A percentile compares a stretch with the other conserved stretches of the same genome.
Conservation (phyloP, 768 basidiomycete genomes). For the Collybiopsis luxurians region DNA sequence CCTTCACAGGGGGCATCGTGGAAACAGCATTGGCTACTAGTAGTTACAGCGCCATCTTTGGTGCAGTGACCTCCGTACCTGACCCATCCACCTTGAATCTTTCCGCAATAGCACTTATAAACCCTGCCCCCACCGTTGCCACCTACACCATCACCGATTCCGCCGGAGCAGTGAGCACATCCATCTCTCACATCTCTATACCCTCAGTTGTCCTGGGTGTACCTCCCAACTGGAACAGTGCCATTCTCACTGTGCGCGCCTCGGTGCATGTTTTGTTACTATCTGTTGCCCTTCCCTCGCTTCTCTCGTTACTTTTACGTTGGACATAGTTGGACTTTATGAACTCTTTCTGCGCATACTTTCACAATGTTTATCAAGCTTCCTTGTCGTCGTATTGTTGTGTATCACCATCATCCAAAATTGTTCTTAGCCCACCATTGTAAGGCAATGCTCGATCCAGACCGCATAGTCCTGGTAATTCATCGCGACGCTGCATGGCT, state of each 20-base stretch:
- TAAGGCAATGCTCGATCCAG: too few species aligned
- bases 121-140: constrained; percentile 44
- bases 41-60: constrained; percentile 65
- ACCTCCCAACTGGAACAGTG: constrained; percentile 55
- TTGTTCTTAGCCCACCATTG: too few species aligned
- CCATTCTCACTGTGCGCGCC: neutral
- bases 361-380: neutral
- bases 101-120: constrained; percentile 57
- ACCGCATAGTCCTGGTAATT: too few species aligned
- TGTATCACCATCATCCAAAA: too few species aligned
- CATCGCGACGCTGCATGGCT: too few species aligned
- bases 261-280: neutral
- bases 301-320: neutral
- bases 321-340: neutral
- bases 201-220: constrained; percentile 56
- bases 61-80: constrained; percentile 23
- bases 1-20: constrained; percentile 53
- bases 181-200: constrained; percentile 44
- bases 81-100: constrained; percentile 26
- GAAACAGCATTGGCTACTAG: constrained; percentile 64
- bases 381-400: neutral
- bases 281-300: neutral
- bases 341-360: neutral
- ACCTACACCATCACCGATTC: constrained; percentile 60
- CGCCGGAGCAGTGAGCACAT: constrained; percentile 50